Evolutionary conservation across 2,329 filamentous ascomycete species (phyloP), one percentile per base, ranked within the genome.

Genomic region (Pseudogymnoascus sp.): DNA sequence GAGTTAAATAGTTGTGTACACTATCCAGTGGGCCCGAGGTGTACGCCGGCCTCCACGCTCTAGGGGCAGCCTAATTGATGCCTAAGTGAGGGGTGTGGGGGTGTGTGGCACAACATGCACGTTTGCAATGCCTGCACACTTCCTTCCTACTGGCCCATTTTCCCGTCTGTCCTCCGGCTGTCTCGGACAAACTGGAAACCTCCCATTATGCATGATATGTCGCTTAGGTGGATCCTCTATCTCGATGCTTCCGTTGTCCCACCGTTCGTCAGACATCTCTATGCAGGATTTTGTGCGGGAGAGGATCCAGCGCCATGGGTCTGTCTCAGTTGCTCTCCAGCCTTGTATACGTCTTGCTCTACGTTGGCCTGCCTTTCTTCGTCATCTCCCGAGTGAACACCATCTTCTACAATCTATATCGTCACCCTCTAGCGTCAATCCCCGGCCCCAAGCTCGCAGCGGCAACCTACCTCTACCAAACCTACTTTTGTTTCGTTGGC

Each of bases 391-490:
- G 37, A 40, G 37, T 40, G n/a, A 40, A 53, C 61, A 53, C 35
- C 31, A 33, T 40, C 44, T 70, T 42, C 62, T 64, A 67, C 61
- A 42, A 60, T 19, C 44, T 69, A 8, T 66, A 61, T 60, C 47
- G 64, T 14, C 65, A 67, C 53, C 67, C 68, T 4, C 63, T 69
- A 11, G 42, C 65, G 29, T 50, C 64, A 19, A 65, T 70, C 40
- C 69, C 69, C 2, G 69, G 68, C 2, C 68, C 68, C 8, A 68
- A 64, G 60, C 35, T 69, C 59, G 68, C 68, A 19, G 68, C 64
- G 19, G 50, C 59, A 2, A 67, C 68, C 10, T 66, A 63, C 29
- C 62, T 68, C 29, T 70, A 70, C 31, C 64, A 70, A 35, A 65
- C 62, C 10, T 70, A 67, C 42, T 65, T 62, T 42, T 62, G 64